Base-by-base conservation (phyloP, 2,329 filamentous ascomycete species). In the Zasmidium cellare region DNA sequence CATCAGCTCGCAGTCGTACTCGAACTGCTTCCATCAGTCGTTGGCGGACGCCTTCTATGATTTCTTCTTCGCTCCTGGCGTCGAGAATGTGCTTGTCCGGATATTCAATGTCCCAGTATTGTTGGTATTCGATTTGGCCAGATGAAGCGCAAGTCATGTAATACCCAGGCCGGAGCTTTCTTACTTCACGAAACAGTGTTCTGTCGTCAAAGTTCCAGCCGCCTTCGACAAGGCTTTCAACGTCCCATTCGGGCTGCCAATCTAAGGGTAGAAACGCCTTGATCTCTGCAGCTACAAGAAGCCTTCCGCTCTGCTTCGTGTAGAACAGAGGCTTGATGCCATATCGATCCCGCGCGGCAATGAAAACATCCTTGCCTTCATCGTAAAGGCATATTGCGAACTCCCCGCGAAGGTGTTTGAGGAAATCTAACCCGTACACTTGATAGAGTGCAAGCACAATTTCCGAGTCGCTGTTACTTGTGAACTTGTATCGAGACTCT, bases 251-350 rank as follows among this genome's bases (percentile, higher is more conserved):
- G 0, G 81, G 76, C 65, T 62, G 18, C 60, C 81, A 81, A 81
- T 0, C 81, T 79, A 54, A 83, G 64, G 0, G 80, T 69, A 47
- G 80, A 62, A 64, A 82, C 0, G 79, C 81, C 65, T 85, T 85
- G 57, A 78, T 77, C 65, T 86, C 83, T 0, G 81, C 73, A 5
- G 81, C 80, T 0, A 84, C 66, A 12, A 84, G 67, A 2, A 85
- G 55, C 55, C 72, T 69, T 5, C 70, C 72, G 5, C 62, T 55
- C 5, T 69, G 61, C 1, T 76, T 58, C 0, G 80, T 83, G 70
- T 78, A 84, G 56, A 82, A 80, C 18, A 85, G 72, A 2, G 82
- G 82, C 67, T 85, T 85, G 64, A 85, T 81, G 2, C 83, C 83
- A 65, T 79, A 84, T 0, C 82, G 76, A 65, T 86, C 83, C 18